These are phyloP conservation scores for Discostella pseudostelligera DNA, from an alignment of 108 stramenopile genomes.

Conservation along the genomic window DNA sequence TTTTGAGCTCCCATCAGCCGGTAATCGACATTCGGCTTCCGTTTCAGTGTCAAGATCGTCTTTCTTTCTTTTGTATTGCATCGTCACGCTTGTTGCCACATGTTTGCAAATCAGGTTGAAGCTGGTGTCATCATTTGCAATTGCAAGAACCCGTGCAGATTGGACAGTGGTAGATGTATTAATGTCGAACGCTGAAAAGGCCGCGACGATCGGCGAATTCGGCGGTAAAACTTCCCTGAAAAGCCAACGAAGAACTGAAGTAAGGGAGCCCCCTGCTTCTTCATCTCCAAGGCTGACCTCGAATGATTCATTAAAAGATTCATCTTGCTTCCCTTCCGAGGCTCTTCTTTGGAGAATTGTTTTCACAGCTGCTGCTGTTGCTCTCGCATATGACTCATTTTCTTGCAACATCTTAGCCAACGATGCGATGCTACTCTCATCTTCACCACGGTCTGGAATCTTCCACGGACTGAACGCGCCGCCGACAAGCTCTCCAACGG, in stretches of 20 bases:
- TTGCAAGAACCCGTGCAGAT: slow-evolving; percentile 37
- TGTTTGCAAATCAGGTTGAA: slow-evolving; percentile 60
- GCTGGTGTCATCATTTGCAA: slow-evolving; percentile 48
- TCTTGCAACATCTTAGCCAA: slow-evolving; percentile 22
- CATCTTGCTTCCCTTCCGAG: slow-evolving; percentile 3
- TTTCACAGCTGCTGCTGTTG: slow-evolving; percentile 17
- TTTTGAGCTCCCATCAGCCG: slow-evolving; percentile 11
- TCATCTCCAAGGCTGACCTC: slow-evolving; percentile 25
- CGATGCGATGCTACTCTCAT: slow-evolving; percentile 39
- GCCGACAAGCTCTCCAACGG: slow-evolving; percentile 36
- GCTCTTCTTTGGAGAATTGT: slow-evolving; percentile 10
- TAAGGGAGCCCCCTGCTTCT: slow-evolving; percentile 15
- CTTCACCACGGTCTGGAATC: slow-evolving; percentile 37
- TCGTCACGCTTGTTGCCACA: slow-evolving; percentile 38
- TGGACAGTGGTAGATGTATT: slow-evolving; percentile 38
- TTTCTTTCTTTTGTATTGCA: slow-evolving; percentile 10
- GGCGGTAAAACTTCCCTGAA: slow-evolving; percentile 39
- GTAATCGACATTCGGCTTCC: slow-evolving; percentile 8
- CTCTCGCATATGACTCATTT: slow-evolving; percentile 24
- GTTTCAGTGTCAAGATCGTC: slow-evolving; percentile 9
- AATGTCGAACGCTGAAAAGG: slow-evolving; percentile 48
- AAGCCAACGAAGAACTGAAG: slow-evolving; percentile 38
- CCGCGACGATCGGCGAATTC: slow-evolving; percentile 27
- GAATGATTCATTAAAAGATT: slow-evolving; percentile 22
- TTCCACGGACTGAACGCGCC: slow-evolving; percentile 56